Evolutionary conservation across 352 stramenopile species (phyloP).

Genomic region (Halophytophthora batemanensis): DNA sequence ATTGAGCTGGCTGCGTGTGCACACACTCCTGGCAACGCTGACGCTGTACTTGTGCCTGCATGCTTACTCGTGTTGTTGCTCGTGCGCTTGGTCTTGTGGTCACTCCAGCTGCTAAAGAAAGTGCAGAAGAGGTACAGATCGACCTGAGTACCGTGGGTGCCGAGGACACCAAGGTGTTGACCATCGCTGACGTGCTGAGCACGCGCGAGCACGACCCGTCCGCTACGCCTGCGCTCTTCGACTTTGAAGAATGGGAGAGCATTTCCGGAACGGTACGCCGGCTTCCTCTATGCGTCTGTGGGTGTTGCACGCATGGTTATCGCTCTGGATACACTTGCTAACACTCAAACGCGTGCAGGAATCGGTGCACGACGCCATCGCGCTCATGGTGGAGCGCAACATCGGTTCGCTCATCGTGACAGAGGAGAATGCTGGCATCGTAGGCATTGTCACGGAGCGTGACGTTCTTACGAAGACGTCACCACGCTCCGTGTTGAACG

Average conservation of each 20-base stretch:
- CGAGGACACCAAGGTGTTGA: slow-evolving; percentile 64
- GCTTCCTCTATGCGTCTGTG: not conserved
- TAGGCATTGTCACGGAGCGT: slow-evolving; percentile 82
- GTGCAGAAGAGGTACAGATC: slow-evolving; percentile 34
- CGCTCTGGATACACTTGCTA: slow-evolving; percentile 6
- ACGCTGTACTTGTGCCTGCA: no score
- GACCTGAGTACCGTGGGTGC: slow-evolving; percentile 53
- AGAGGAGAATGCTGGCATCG: slow-evolving; percentile 62
- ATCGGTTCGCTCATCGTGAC: slow-evolving; percentile 82
- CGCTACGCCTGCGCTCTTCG: slow-evolving; percentile 30
- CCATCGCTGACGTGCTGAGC: slow-evolving; percentile 69
- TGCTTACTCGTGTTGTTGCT: no score
- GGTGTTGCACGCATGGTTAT: no score
- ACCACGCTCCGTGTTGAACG: slow-evolving; percentile 37
- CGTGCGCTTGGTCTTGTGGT: no score
- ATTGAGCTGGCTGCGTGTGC: not conserved
- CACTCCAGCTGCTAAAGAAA: slow-evolving; percentile 2
- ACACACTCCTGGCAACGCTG: not conserved
- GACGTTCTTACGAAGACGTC: slow-evolving; percentile 80
- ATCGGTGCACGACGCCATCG: slow-evolving; percentile 70
- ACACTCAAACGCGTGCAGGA: slow-evolving; percentile 34
- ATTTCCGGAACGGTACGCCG: slow-evolving; percentile 49
- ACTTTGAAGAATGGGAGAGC: slow-evolving; percentile 79
- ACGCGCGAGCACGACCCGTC: slow-evolving; percentile 49
- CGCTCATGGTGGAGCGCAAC: slow-evolving; percentile 77